Conservation (phyloP, 805 yeast species). For the Hanseniaspora singularis region DNA sequence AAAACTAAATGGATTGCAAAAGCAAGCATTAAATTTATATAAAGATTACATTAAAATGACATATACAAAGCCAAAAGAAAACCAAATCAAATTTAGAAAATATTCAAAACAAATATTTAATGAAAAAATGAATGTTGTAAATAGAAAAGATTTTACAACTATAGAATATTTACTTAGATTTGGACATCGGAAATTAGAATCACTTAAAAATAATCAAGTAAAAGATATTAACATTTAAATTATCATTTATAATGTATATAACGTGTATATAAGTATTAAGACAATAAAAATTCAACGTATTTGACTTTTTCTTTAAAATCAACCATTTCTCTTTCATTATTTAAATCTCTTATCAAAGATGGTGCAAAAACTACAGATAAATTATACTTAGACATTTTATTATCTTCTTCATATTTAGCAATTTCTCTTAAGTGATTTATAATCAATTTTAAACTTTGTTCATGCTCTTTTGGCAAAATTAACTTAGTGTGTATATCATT, state of each 20-base stretch:
- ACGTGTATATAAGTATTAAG: constrained; percentile 28
- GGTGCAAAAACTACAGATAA: constrained; percentile 92
- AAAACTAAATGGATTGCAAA: constrained; percentile 39
- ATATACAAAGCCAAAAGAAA: constrained; percentile 36
- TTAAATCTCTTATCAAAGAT: constrained; percentile 65
- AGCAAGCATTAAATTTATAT: constrained; percentile 40
- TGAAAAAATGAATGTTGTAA: constrained; percentile 38
- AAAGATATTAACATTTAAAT: constrained; percentile 43
- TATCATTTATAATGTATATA: background rate
- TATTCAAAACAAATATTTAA: constrained; percentile 53
- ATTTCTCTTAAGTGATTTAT: constrained; percentile 56
- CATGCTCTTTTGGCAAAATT: constrained; percentile 58
- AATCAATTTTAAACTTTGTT: constrained; percentile 41
- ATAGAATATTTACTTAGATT: constrained; percentile 72
- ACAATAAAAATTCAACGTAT: constrained; percentile 60
- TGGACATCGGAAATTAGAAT: constrained; percentile 61
- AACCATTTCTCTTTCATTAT: constrained; percentile 67
- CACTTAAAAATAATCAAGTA: constrained; percentile 58
- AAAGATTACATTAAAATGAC: constrained; percentile 38
- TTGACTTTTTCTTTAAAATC: constrained; percentile 77
- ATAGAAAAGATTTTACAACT: constrained; percentile 71
- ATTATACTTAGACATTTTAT: constrained; percentile 75
- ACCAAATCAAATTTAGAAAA: constrained; percentile 33
- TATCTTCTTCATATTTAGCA: constrained; percentile 39
- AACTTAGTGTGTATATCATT: constrained; percentile 32